Percentiles rank a stretch among this genome's conserved stretches.
These are phyloP conservation scores for Dothideomycetes sp. DNA, from an alignment of 2,329 filamentous ascomycete species.

Conservation along the genomic window DNA sequence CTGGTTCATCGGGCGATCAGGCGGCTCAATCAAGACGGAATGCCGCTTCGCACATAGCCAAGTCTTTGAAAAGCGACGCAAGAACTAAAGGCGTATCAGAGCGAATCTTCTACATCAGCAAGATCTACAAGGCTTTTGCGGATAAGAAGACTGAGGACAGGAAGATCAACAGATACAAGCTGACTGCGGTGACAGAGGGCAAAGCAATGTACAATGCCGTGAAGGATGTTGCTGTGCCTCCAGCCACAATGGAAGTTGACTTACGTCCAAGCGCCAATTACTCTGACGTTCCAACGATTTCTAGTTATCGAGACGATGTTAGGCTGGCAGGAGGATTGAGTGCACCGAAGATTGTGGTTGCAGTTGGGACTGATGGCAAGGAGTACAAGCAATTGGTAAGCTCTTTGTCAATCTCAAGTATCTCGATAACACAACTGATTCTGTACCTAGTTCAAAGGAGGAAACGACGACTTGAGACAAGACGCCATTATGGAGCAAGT, in stretches of 20 bases:
- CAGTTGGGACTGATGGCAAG: conserved; percentile 65
- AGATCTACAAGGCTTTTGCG: conserved; percentile 55
- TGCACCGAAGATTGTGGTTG: conserved; percentile 86
- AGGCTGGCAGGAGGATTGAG: conserved; percentile 83
- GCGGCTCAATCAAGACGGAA: conserved; percentile 62
- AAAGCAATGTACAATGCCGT: not conserved
- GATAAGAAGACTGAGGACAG: conserved; percentile 47
- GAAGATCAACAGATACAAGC: no score
- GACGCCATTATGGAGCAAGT: conserved; percentile 99
- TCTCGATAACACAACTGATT: not conserved
- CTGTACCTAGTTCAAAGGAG: conserved; percentile 66
- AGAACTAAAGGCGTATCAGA: conserved; percentile 53
- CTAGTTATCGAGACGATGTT: conserved; percentile 64
- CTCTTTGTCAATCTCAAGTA: conserved; percentile 2
- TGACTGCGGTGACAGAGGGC: no score
- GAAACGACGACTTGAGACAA: conserved; percentile 90
- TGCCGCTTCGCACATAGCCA: conserved; percentile 62
- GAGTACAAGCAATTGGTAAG: conserved; percentile 75
- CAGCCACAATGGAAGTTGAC: conserved; percentile 78
- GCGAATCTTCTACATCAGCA: conserved; percentile 64
- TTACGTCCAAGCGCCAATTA: conserved; percentile 69
- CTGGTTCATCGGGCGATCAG: conserved; percentile 58
- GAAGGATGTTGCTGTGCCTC: conserved; percentile 51
- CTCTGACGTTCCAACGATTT: conserved; percentile 62
- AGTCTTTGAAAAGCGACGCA: conserved; percentile 48